Evolutionary conservation across 192 early-diverging fungal genomes (phyloP), one percentile per base, ranked within the genome.

Genomic region (Dissophora globulifera): DNA sequence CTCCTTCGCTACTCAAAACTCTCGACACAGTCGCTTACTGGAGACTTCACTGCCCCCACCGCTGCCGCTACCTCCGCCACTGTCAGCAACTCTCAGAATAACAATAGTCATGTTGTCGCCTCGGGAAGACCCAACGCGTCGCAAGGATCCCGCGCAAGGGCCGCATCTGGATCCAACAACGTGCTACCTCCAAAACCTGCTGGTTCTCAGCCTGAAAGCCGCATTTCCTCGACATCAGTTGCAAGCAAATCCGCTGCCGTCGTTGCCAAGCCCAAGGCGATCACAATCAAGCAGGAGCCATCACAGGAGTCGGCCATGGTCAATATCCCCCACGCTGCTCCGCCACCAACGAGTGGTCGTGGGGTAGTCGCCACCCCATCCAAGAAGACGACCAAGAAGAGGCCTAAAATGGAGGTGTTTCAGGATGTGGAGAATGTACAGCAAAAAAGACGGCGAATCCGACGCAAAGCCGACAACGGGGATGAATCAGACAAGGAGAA

Each of bases 401-500:
- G 65, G 8, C 48, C 65, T 12, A 58, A 49, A 35, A 58, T 67
- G 2, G 25, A 56, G 1, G 29, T 67, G 4, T 67, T 50, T 19
- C 65, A 58, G 23, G 65, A 67, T 20, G 19, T 43, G 4, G 65
- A 67, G n/a, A 50, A 67, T 42, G 35, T 43, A 16, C 35, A 32
- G 8, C 17, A 46, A 26, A 67, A 67, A 29, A 11, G 65, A 48
- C 46, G 46, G 19, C 54, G 46, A 13, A 8, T 45, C 23, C 50
- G 38, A 26, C 5, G 6, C 8, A 42, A 17, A 10, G 48, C 19
- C 9, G n/a, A n/a, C n/a, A 13, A 58, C 17, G 55, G 15, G 12
- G 47, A 31, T 0, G 65, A 67, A 35, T 50, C 65, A 6, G 65
- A 58, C 46, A 67, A 67, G 48, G 65, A 67, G 15, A 67, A 67